Evolutionary conservation across 2,329 filamentous ascomycete genomes (phyloP).

Genomic region (Aphanoascus verrucosus): DNA sequence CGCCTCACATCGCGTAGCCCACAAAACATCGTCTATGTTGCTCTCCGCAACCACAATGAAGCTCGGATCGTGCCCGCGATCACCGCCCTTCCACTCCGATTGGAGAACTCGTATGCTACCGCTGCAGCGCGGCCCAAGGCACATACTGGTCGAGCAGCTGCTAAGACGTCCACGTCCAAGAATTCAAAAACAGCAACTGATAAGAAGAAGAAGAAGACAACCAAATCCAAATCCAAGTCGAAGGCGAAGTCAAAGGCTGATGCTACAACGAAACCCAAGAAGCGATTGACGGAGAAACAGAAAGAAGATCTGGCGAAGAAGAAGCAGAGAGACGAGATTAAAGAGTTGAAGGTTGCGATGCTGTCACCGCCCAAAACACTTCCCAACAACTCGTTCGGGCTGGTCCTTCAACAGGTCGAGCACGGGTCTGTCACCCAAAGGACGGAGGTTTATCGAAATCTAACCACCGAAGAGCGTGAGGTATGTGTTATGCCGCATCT

Average conservation of each 20-base stretch:
- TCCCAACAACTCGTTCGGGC: conserved; percentile 19
- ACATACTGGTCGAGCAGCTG: conserved; percentile 11
- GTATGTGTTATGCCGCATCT: conserved; percentile 20
- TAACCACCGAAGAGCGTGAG: conserved; percentile 28
- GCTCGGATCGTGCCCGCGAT: not conserved
- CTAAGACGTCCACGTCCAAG: conserved; percentile 16
- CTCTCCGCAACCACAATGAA: not conserved
- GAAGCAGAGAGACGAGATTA: conserved; percentile 1
- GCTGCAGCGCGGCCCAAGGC: conserved; percentile 20
- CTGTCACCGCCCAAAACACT: conserved; percentile 30
- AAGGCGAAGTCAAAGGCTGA: not conserved
- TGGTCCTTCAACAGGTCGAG: conserved; percentile 20
- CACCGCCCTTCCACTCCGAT: conserved; percentile 16
- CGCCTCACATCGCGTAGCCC: conserved; percentile 22
- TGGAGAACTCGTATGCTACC: conserved; percentile 26
- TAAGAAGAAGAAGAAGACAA: conserved; percentile 16
- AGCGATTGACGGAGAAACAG: conserved; percentile 27
- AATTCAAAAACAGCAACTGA: conserved; percentile 17
- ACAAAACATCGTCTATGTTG: not conserved
- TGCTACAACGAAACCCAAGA: conserved; percentile 21
- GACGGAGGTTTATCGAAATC: conserved; percentile 24
- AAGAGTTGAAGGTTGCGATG: conserved; percentile 26
- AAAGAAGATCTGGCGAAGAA: conserved; percentile 22
- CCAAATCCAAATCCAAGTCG: too few relatives aligned
- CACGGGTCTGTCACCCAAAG: conserved; percentile 11